Evolutionary conservation across 768 basidiomycete species (phyloP).

Genomic region (Tremella fuciformis): DNA sequence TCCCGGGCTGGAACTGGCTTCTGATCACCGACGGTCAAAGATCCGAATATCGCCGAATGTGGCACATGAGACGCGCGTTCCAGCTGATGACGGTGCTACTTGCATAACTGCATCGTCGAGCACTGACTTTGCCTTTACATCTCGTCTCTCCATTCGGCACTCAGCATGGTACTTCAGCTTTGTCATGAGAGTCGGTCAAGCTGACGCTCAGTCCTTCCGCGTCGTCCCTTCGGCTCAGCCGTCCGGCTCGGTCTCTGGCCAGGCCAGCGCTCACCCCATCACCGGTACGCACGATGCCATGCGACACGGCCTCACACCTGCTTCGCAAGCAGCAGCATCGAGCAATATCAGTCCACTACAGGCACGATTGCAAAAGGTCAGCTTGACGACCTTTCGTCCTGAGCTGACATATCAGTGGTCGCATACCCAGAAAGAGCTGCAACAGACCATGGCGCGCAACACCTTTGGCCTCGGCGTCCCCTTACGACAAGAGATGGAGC

Average conservation of each 20-base stretch:
- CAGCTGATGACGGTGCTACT: neutral
- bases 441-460: slow-evolving; percentile 78
- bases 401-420: slow-evolving; percentile 68
- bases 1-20: too few relatives aligned
- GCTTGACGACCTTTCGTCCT: slow-evolving; percentile 30
- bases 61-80: slow-evolving; percentile 9
- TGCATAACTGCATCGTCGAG: slow-evolving; percentile 1
- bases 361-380: slow-evolving; percentile 72
- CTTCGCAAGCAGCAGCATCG: slow-evolving; percentile 70
- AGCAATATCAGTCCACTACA: slow-evolving; percentile 59
- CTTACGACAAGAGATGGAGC: slow-evolving; percentile 87
- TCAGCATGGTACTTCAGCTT: slow-evolving; percentile 13
- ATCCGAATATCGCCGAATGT: slow-evolving; percentile 13
- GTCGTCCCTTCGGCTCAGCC: slow-evolving; percentile 17
- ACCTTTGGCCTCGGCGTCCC: slow-evolving; percentile 84
- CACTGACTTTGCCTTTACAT: neutral
- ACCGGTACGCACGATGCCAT: slow-evolving; percentile 86
- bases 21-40: neutral
- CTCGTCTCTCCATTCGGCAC: neutral
- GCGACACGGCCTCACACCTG: slow-evolving; percentile 74
- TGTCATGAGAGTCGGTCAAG: neutral
- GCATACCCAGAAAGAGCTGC: slow-evolving; percentile 81
- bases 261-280: slow-evolving; percentile 53
- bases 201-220: slow-evolving; percentile 20
- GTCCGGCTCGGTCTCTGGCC: slow-evolving; percentile 5